phyloP scores from a whole-genome alignment of 768 basidiomycete species.

The Tricholoma bakamatsutake region DNA sequence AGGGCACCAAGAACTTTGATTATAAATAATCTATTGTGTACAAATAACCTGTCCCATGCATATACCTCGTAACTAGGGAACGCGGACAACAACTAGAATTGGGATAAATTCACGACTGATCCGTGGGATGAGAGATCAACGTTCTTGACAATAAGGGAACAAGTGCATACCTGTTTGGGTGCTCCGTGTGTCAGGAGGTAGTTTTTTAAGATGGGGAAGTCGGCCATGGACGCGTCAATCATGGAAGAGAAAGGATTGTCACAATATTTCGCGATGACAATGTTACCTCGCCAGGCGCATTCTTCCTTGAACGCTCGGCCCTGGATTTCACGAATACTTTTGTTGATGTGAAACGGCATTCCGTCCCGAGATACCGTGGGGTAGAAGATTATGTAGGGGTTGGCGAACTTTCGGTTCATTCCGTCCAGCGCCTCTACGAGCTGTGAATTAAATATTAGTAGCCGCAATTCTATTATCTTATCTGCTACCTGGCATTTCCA shows the following conservation, averaged over 20 bases:
- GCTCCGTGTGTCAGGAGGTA: slow-evolving; percentile 65
- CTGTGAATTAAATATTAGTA: slow-evolving; percentile 27
- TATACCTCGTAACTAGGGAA: neutral
- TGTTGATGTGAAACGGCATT: slow-evolving; percentile 79
- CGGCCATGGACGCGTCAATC: slow-evolving; percentile 76
- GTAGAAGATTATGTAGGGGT: slow-evolving; percentile 80
- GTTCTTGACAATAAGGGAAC: neutral
- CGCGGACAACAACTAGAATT: no score
- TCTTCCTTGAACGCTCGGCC: slow-evolving; percentile 54
- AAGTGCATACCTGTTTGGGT: slow-evolving; percentile 32
- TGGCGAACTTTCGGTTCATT: slow-evolving; percentile 73
- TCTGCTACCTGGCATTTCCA: slow-evolving; percentile 65
- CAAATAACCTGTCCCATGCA: slow-evolving; percentile 1
- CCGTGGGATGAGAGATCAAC: neutral
- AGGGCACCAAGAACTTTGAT: slow-evolving; percentile 35
- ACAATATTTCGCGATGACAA: slow-evolving; percentile 68
- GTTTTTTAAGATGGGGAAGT: slow-evolving; percentile 78
- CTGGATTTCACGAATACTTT: slow-evolving; percentile 70
- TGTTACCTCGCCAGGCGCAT: slow-evolving; percentile 73
- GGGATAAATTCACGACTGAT: neutral
- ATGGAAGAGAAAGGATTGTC: slow-evolving; percentile 51
- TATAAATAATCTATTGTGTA: slow-evolving; percentile 9
- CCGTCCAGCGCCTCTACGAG: slow-evolving; percentile 70
- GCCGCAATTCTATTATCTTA: neutral
- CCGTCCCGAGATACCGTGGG: slow-evolving; percentile 71